phyloP scores from a whole-genome alignment of 1,284 basidiomycete species.

The Cronartium quercuum region DNA sequence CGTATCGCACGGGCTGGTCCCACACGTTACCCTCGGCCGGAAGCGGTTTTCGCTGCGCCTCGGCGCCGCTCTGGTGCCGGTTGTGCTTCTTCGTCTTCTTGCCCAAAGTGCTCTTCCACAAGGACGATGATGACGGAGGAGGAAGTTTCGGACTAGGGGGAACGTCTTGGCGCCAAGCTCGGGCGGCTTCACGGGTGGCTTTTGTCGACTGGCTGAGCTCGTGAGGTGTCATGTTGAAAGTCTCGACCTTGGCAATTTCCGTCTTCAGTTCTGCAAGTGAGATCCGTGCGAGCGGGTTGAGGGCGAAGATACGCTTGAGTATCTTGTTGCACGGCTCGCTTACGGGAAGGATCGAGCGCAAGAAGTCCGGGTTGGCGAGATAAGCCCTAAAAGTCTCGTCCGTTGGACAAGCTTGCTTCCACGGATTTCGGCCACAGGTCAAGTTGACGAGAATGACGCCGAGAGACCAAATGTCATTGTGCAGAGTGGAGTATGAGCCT shows the following conservation, averaged over 20 bases:
- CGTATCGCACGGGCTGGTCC: slow-evolving; percentile 23
- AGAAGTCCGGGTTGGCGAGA: slow-evolving; percentile 62
- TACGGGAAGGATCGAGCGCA: slow-evolving; percentile 67
- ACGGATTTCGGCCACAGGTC: slow-evolving; percentile 78
- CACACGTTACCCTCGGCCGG: neutral
- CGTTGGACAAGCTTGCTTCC: slow-evolving; percentile 65
- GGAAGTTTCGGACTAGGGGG: slow-evolving; percentile 10
- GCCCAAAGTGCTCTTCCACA: slow-evolving; percentile 10
- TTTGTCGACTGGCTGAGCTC: slow-evolving; percentile 53
- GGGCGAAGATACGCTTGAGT: slow-evolving; percentile 56
- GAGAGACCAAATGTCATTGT: slow-evolving; percentile 85
- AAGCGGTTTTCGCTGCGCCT: neutral
- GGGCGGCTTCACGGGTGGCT: slow-evolving; percentile 47
- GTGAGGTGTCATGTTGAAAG: slow-evolving; percentile 62
- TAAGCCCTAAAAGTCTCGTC: slow-evolving; percentile 70
- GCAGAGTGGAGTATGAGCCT: slow-evolving; percentile 64
- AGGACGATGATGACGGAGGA: neutral
- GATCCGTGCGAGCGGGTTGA: slow-evolving; percentile 52
- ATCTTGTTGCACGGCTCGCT: slow-evolving; percentile 58
- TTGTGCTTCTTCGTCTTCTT: slow-evolving; percentile 20
- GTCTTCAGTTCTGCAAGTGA: slow-evolving; percentile 60
- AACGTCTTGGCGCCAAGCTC: slow-evolving; percentile 41
- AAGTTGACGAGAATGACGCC: slow-evolving; percentile 89
- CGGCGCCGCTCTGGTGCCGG: neutral
- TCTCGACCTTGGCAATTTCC: slow-evolving; percentile 58